Conservation (phyloP, 1,284 basidiomycete genomes). For the Ustilago vetiveriae region DNA sequence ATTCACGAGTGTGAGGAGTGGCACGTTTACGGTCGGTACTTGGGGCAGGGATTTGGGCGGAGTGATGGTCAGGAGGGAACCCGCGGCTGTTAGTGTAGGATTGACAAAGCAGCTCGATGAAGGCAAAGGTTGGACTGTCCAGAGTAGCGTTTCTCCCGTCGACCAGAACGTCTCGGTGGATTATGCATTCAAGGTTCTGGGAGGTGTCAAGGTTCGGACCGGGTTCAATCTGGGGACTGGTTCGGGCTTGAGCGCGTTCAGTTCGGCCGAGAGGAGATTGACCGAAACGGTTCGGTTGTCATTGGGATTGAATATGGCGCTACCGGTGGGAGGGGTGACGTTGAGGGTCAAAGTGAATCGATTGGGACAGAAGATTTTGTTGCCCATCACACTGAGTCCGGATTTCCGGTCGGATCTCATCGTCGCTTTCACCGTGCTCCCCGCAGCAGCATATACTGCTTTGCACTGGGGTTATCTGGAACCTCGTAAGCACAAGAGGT, state of each 20-base stretch:
- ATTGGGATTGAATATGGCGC: constrained; percentile 62
- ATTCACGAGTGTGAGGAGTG: constrained; percentile 67
- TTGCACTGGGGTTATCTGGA: constrained; percentile 73
- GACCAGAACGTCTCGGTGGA: constrained; percentile 65
- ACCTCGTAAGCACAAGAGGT: constrained; percentile 71
- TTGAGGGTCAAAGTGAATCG: constrained; percentile 68
- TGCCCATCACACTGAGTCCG: constrained; percentile 73
- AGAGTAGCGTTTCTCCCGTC: constrained; percentile 41
- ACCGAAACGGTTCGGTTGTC: constrained; percentile 66
- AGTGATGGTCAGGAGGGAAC: constrained; percentile 41
- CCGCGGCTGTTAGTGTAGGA: constrained; percentile 54
- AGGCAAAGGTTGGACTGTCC: constrained; percentile 58
- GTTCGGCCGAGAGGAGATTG: constrained; percentile 64
- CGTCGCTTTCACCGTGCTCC: constrained; percentile 71
- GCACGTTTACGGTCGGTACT: constrained; percentile 68
- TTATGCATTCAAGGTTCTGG: constrained; percentile 68
- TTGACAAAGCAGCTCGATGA: constrained; percentile 51
- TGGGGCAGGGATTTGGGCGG: constrained; percentile 66
- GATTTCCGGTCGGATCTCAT: constrained; percentile 70
- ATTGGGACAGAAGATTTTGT: constrained; percentile 72
- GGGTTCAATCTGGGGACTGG: constrained; percentile 66
- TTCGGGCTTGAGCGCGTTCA: constrained; percentile 60
- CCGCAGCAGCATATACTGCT: constrained; percentile 71
- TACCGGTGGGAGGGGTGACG: constrained; percentile 62
- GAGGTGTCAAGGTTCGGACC: constrained; percentile 69